Percentiles rank a stretch among this genome's conserved stretches.
Evolutionary conservation across 2,329 filamentous ascomycete genomes (phyloP).

Genomic region (Talaromyces sp.): DNA sequence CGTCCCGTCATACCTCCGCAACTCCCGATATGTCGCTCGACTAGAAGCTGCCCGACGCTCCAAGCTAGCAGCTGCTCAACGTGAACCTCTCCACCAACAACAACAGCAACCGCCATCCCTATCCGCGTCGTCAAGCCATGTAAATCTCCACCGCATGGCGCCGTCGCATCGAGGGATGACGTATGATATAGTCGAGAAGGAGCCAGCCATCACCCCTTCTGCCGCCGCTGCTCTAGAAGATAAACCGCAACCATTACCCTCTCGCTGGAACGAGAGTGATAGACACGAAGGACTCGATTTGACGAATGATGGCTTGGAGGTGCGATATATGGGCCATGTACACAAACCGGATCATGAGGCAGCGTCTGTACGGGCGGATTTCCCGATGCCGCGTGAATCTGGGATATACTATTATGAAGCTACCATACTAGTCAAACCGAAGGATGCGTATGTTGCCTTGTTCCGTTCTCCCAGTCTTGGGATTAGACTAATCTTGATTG

Average conservation of each 20-base stretch:
- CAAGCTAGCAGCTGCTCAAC: conserved; percentile 52
- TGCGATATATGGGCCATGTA: conserved; percentile 57
- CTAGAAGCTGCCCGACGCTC: conserved; percentile 68
- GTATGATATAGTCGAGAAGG: conserved; percentile 79
- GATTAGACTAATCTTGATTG: not conserved
- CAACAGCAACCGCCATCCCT: conserved; percentile 23
- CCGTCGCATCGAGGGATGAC: conserved; percentile 72
- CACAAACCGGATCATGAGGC: conserved; percentile 70
- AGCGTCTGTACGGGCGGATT: conserved; percentile 75
- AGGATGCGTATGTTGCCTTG: conserved; percentile 57
- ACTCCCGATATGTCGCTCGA: conserved; percentile 72
- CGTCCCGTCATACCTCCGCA: conserved; percentile 76
- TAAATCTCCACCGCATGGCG: conserved; percentile 56
- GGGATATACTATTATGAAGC: conserved; percentile 94
- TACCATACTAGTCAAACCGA: conserved; percentile 62
- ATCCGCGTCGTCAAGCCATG: conserved; percentile 57
- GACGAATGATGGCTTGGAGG: conserved; percentile 67
- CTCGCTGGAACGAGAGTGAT: conserved; percentile 77
- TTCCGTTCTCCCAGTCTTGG: not conserved
- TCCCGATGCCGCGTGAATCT: conserved; percentile 82
- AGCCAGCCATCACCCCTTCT: conserved; percentile 39
- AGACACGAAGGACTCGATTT: conserved; percentile 73
- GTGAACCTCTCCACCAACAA: conserved; percentile 41
- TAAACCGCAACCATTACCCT: conserved; percentile 67
- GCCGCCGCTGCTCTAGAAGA: conserved; percentile 57